Conservation (phyloP, 306 rosid species). For the Heteromeles arbutifolia region DNA sequence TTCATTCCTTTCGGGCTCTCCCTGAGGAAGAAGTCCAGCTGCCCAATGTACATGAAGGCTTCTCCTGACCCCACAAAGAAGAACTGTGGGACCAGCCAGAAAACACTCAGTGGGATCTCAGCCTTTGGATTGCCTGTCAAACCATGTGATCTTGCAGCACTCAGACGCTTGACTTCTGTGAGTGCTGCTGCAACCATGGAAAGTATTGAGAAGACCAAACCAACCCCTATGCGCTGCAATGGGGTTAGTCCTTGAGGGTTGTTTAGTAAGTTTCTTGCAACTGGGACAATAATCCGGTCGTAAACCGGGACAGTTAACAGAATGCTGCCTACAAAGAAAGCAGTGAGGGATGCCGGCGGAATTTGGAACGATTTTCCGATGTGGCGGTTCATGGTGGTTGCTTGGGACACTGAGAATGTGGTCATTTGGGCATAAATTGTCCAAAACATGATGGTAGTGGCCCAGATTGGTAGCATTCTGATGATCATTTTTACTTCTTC, state of each 20-base stretch:
- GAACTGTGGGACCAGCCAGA: slow-evolving; percentile 78
- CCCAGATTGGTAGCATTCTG: slow-evolving; percentile 89
- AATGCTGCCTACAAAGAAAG: slow-evolving; percentile 68
- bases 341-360: slow-evolving; percentile 73
- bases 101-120: slow-evolving; percentile 47
- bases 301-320: slow-evolving; percentile 70
- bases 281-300: slow-evolving; percentile 50
- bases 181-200: slow-evolving; percentile 62
- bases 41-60: slow-evolving; percentile 82
- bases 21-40: slow-evolving; percentile 66
- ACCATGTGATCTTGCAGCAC: slow-evolving; percentile 29
- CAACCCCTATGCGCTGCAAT: slow-evolving; percentile 61
- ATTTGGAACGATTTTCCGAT: slow-evolving; percentile 61
- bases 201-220: slow-evolving; percentile 45
- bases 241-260: slow-evolving; percentile 56
- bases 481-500: slow-evolving; percentile 71
- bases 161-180: slow-evolving; percentile 45
- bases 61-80: slow-evolving; percentile 78
- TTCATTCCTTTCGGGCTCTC: slow-evolving; percentile 93
- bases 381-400: slow-evolving; percentile 72
- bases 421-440: slow-evolving; percentile 79
- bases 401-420: slow-evolving; percentile 85
- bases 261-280: slow-evolving; percentile 29
- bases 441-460: slow-evolving; percentile 78
- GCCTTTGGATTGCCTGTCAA: slow-evolving; percentile 22